These are phyloP conservation scores for Phyllachora maydis DNA, from an alignment of 2,329 filamentous ascomycete species.

Conservation along the genomic window DNA sequence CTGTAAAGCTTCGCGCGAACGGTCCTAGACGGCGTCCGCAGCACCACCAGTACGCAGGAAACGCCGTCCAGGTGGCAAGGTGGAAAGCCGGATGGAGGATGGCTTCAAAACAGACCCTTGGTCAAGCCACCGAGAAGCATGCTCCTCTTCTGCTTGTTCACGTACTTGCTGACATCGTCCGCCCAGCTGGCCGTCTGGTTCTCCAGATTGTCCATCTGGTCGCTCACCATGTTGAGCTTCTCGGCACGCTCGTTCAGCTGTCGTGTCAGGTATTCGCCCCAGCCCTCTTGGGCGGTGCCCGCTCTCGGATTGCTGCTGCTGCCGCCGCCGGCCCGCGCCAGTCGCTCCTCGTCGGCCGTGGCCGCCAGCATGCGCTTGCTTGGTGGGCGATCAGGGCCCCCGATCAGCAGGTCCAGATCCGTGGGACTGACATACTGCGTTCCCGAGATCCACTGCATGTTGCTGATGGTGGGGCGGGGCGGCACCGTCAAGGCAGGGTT, in stretches of 20 bases:
- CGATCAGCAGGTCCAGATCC: constrained; percentile 80
- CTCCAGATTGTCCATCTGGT: constrained; percentile 67
- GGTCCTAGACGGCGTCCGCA: too few species aligned
- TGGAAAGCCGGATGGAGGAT: too few species aligned
- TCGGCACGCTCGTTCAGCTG: constrained; percentile 85
- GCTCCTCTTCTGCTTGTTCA: constrained; percentile 72
- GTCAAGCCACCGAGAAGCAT: constrained; percentile 52
- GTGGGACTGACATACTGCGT: constrained; percentile 76
- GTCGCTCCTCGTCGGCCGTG: constrained; percentile 51
- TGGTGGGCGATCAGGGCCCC: constrained; percentile 69
- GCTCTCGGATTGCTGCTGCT: constrained; percentile 12
- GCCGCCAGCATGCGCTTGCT: constrained; percentile 78
- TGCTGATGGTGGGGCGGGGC: constrained; percentile 78
- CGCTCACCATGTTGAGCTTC: constrained; percentile 61
- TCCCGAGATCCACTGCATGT: constrained; percentile 88
- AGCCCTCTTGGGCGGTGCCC: constrained; percentile 31
- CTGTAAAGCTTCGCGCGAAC: too few species aligned
- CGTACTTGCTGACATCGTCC: constrained; percentile 72
- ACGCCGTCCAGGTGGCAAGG: too few species aligned
- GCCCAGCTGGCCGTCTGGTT: constrained; percentile 69
- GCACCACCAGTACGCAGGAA: too few species aligned
- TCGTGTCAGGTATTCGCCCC: constrained; percentile 64
- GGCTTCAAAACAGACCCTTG: constrained; percentile 30
- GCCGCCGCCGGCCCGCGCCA: constrained; percentile 18
- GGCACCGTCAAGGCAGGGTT: constrained; percentile 59